These are phyloP conservation scores for Blastobotrys attinorum DNA, from an alignment of 805 yeast genomes.

Conservation along the genomic window DNA sequence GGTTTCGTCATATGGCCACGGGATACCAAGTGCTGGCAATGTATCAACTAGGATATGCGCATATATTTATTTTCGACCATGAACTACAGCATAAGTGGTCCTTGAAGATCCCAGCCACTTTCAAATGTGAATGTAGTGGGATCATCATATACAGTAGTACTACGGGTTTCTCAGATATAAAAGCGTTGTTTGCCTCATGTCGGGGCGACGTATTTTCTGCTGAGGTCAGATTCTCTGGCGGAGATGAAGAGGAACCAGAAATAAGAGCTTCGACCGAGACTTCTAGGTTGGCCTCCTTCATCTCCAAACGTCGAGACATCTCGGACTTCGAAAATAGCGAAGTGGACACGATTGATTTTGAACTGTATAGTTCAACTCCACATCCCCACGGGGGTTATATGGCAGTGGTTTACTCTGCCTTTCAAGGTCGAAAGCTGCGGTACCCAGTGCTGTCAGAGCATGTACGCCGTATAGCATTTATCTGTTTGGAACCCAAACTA, in stretches of 20 bases:
- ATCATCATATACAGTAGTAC: no score
- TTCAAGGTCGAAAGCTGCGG: conserved; percentile 13
- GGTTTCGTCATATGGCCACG: no score
- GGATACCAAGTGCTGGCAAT: conserved; percentile 10
- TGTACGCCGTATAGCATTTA: conserved; percentile 13
- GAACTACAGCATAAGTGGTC: not conserved
- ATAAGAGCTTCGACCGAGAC: no score
- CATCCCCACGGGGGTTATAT: conserved; percentile 16
- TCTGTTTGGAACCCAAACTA: conserved; percentile 8
- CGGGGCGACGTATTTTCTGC: not conserved
- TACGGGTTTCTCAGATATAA: no score
- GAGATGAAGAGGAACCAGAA: no score
- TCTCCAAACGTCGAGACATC: not conserved
- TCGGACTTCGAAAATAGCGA: not conserved
- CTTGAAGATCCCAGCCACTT: no score
- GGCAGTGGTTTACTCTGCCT: conserved; percentile 13
- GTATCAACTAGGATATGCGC: not conserved
- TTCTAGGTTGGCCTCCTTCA: not conserved
- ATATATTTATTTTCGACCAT: not conserved
- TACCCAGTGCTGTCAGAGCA: conserved; percentile 18
- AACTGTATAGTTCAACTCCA: conserved; percentile 11
- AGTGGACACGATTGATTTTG: conserved; percentile 7
- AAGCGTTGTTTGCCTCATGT: no score
- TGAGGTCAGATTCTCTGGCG: no score
- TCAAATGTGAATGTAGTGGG: no score